Evolutionary conservation across 192 early-diverging fungal genomes (phyloP).

Genomic region (Glomus cerebriforme): DNA sequence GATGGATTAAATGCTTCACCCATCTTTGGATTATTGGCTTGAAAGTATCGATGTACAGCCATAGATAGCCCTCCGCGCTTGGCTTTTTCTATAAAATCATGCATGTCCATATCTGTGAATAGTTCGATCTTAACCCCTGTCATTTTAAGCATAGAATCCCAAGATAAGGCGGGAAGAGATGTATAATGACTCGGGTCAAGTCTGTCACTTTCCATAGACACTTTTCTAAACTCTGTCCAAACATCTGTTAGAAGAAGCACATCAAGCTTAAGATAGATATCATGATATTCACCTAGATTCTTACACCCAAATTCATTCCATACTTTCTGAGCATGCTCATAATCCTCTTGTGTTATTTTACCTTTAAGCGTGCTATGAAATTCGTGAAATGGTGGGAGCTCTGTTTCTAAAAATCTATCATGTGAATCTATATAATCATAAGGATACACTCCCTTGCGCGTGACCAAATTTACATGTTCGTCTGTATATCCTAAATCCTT

Average conservation of each 20-base stretch:
- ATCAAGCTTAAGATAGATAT: constrained; percentile 21
- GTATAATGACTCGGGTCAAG: neutral
- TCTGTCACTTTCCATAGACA: neutral
- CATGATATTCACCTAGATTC: constrained; percentile 14
- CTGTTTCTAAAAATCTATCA: neutral
- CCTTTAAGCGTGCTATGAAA: neutral
- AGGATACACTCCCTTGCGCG: neutral
- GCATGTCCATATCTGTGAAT: neutral
- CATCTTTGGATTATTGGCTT: constrained; percentile 14
- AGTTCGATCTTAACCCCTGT: neutral
- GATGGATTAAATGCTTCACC: neutral
- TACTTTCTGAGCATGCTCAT: neutral
- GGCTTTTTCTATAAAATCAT: constrained; percentile 1
- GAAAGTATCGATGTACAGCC: neutral
- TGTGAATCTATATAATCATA: neutral
- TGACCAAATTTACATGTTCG: neutral
- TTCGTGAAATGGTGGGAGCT: neutral
- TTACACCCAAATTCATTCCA: neutral
- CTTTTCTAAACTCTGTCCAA: neutral
- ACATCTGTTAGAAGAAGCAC: constrained; percentile 1
- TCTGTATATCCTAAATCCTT: neutral
- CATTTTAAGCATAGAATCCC: neutral
- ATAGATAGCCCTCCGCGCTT: neutral
- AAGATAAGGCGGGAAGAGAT: neutral
- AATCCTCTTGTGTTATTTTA: neutral